phyloP scores from a whole-genome alignment of 2,329 filamentous ascomycete species.

The Verticillium nubilum region DNA sequence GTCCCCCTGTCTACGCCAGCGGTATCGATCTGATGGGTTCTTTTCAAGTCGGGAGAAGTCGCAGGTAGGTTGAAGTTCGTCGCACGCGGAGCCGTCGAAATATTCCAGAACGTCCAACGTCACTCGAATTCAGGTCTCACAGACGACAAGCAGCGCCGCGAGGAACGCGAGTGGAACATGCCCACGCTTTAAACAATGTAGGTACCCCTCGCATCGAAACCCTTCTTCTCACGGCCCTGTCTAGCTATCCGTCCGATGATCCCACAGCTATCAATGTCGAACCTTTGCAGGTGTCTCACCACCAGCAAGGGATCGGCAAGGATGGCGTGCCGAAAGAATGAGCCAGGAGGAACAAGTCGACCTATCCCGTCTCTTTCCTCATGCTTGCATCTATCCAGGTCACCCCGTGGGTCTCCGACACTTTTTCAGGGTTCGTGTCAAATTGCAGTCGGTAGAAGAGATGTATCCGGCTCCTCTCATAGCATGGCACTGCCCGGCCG shows the following conservation, averaged over 20 bases:
- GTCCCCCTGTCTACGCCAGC: constrained; percentile 1
- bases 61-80: not conserved
- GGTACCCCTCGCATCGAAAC: not conserved
- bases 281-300: not conserved
- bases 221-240: not conserved
- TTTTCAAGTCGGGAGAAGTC: not conserved
- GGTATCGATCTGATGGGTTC: not conserved
- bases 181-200: not conserved
- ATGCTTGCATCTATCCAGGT: not conserved
- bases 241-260: not conserved
- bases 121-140: not conserved
- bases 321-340: not conserved
- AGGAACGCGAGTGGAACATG: not conserved
- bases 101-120: not conserved
- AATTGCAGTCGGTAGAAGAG: not conserved
- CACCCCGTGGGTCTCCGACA: not conserved
- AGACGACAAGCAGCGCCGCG: not conserved
- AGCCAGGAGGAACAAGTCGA: not conserved
- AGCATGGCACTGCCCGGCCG: not conserved
- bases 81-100: not conserved
- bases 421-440: not conserved
- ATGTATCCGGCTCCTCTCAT: not conserved
- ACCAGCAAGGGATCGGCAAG: not conserved
- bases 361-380: not conserved
- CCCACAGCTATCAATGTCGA: not conserved